Evolutionary conservation across 2,329 filamentous ascomycete genomes (phyloP).

Genomic region (Colletotrichum agaves): DNA sequence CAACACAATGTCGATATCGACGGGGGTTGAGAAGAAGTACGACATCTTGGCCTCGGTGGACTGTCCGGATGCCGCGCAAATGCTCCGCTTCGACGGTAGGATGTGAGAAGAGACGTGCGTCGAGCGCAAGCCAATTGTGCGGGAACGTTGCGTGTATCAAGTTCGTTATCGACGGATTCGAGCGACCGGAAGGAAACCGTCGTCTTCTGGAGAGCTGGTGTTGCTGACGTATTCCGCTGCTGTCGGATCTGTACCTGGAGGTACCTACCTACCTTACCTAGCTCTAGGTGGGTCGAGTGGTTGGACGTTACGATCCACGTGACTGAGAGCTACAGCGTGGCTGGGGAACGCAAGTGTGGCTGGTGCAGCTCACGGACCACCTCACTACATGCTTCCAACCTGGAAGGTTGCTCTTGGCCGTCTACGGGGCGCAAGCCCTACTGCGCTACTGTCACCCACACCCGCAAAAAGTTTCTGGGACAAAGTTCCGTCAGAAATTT

Average conservation of each 20-base stretch:
- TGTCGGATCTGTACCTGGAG: background rate
- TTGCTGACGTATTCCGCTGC: constrained; percentile 29
- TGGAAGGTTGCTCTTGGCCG: too few relatives aligned
- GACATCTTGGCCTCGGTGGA: constrained; percentile 72
- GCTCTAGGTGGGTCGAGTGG: constrained; percentile 21
- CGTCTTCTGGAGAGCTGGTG: constrained; percentile 15
- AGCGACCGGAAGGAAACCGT: constrained; percentile 10
- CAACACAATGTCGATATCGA: constrained; percentile 98
- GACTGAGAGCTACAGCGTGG: background rate
- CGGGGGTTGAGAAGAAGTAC: constrained; percentile 97
- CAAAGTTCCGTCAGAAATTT: background rate
- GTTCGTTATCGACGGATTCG: background rate
- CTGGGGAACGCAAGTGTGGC: background rate
- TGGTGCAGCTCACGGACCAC: background rate
- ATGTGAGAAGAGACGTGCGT: too few relatives aligned
- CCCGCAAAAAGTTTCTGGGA: constrained; percentile 1
- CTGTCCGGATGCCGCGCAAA: constrained; percentile 22
- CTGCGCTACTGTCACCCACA: background rate
- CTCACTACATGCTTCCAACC: too few relatives aligned
- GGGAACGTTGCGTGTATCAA: background rate
- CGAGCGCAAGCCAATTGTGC: constrained; percentile 3
- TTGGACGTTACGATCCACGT: background rate
- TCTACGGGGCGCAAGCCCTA: constrained; percentile 13
- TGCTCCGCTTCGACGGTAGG: constrained; percentile 5
- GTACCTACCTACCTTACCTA: background rate